Conservation (phyloP, 2,329 filamentous ascomycete genomes). For the Aspergillus hiratsukae region DNA sequence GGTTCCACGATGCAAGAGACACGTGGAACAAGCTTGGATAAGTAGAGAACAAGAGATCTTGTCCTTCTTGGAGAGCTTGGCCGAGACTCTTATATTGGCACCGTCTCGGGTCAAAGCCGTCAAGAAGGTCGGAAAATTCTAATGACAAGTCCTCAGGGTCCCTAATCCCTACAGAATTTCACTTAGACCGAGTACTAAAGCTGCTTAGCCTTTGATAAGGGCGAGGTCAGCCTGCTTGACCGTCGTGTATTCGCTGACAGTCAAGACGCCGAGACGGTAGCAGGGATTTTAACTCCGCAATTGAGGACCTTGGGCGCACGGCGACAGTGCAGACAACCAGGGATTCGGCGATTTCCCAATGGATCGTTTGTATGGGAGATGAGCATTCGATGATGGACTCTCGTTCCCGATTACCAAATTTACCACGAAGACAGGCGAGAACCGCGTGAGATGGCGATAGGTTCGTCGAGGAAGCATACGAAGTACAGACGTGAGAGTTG, state of each 20-base stretch:
- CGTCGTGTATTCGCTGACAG: conserved; percentile 6
- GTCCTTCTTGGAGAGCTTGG: conserved; percentile 3
- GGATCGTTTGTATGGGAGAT: not conserved
- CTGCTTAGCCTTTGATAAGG: not conserved
- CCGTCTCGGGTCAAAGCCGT: conserved; percentile 1
- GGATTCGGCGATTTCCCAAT: not conserved
- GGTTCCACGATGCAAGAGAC: conserved; percentile 4
- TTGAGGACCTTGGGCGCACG: conserved; percentile 16
- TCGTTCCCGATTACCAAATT: not conserved
- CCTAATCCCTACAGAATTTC: conserved; percentile 7
- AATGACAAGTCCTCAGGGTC: conserved; percentile 12
- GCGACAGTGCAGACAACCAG: conserved; percentile 2
- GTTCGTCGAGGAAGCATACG: not conserved
- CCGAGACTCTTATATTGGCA: conserved; percentile 8
- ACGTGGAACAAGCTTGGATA: conserved; percentile 8
- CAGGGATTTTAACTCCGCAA: conserved; percentile 4
- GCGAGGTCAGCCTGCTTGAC: conserved; percentile 1
- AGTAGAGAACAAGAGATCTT: conserved; percentile 2
- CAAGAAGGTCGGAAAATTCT: not conserved
- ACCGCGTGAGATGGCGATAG: not conserved
- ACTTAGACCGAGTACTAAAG: not conserved
- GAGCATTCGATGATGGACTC: not conserved
- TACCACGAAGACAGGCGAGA: not conserved
- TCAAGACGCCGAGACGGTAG: conserved; percentile 1
- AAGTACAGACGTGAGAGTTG: not conserved